Evolutionary conservation across 345 rosid genomes (phyloP), one percentile per base, ranked within the genome.

Genomic region (Populus ilicifolia): DNA sequence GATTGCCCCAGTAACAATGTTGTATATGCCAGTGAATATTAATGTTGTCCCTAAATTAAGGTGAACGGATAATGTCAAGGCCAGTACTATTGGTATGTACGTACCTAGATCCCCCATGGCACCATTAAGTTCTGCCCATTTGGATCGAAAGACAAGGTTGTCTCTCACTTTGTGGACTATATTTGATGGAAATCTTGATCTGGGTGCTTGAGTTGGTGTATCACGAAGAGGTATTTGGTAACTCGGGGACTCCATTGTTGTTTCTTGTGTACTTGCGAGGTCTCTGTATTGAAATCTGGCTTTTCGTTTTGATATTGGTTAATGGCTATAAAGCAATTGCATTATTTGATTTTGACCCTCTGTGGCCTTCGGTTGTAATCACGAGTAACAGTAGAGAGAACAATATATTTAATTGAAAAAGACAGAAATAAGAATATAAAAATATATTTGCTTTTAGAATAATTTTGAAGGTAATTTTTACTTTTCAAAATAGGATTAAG

Each of bases 91-190:
- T 21, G 97, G 98, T 67, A 94, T 90, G 76, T 91, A 92, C 8
- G 94, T 94, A 62, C 98, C 97, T 0, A 94, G 83, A 72, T 94
- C 98, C 16, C 97, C 98, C 97, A 90, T 85, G 54, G 96, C 96
- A 36, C 97, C 98, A 79, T 94, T 90, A 71, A 94, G 3, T 70
- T 91, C 97, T 11, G 87, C 86, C 79, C 91, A 88, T 80, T 87
- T 90, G 5, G 96, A 91, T 41, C 78, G 79, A 70, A 90, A 85
- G 39, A 74, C 77, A 6, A 94, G 83, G 80, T 90, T 92, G 29
- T 54, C 76, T 72, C 73, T 84, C 25, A 94, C 43, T 71, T 72
- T 90, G 14, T 70, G 79, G n/a, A 87, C 38, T 30, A 85, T 62
- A 48, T 69, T 73, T 65, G 87, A 12, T 38, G 85, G 46, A 69